These are phyloP conservation scores for Amanita rubescens DNA, from an alignment of 768 basidiomycete genomes.

Conservation along the genomic window DNA sequence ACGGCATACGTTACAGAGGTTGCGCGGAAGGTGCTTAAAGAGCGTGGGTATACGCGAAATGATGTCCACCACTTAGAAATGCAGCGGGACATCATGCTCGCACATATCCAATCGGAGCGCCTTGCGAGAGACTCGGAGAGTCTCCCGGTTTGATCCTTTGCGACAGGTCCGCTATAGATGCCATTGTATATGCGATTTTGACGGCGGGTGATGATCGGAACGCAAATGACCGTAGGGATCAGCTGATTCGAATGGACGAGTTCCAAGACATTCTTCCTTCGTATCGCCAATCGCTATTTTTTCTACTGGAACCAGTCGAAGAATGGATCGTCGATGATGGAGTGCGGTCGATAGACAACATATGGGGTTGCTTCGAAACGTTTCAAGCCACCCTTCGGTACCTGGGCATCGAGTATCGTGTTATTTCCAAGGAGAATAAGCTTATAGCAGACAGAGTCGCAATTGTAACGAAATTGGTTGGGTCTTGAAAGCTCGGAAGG, in stretches of 20 bases:
- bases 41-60: constrained; percentile 43
- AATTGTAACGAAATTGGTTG: too few species aligned
- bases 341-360: constrained; percentile 45
- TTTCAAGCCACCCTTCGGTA: too few species aligned
- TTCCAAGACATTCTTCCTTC: constrained; percentile 35
- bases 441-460: too few species aligned
- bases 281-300: constrained; percentile 42
- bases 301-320: constrained; percentile 46
- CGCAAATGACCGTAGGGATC: constrained; percentile 24
- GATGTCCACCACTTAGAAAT: constrained; percentile 46
- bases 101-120: constrained; percentile 41
- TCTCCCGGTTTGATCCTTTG: constrained; percentile 33
- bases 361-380: constrained; percentile 6
- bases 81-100: constrained; percentile 56
- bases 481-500: too few species aligned
- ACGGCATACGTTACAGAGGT: constrained; percentile 50
- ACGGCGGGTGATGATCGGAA: constrained; percentile 27
- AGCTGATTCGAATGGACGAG: constrained; percentile 26
- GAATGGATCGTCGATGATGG: constrained; percentile 64
- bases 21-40: constrained; percentile 49
- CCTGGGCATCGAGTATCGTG: too few species aligned
- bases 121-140: constrained; percentile 12
- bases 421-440: too few species aligned
- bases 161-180: constrained; percentile 61
- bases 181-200: constrained; percentile 53